Evolutionary conservation across 352 stramenopile species (phyloP), one percentile per base, ranked within the genome.

Genomic region (Phytophthora aleatoria): DNA sequence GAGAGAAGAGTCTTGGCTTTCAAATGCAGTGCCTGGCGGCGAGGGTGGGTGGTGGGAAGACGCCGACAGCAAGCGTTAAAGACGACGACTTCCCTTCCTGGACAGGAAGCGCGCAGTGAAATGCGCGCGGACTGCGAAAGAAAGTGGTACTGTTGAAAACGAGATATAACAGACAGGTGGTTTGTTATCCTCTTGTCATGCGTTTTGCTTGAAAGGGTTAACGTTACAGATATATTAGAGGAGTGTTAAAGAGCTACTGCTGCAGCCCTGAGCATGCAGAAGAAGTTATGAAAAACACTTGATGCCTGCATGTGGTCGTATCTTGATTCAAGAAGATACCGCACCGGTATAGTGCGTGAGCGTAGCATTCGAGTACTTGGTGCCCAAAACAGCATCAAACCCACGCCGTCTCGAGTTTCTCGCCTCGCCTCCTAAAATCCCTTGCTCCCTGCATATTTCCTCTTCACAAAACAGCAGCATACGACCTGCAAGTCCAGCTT

Each of bases 1-100:
- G 10, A 58, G 43, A 39, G 36, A 9, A 20, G 10, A 20, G 44
- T 57, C 43, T 67, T 12, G 5, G 16, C 56, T 71, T 45, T 24
- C 1, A 35, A 24, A 65, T 52, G 27, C 16, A 48, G 24, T 56
- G 15, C 41, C 50, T 50, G 28, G 28, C 27, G 20, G 11, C 27
- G 2, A 20, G 5, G 9, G 4, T 35, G 26, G 12, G 26, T 26
- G 12, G 24, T 41, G 26, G 30, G 43, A 42, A 43, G 15, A 15
- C 6, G 42, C 8, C 15, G 15, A 56, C 20, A 41, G 3, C 30
- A 15, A 13, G 39, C 4, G 35, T 63, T 33, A 36, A 63, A 42
- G 45, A 35, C 35, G 55, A 55, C 44, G n/a, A 52, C 30, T 33
- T 53, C 45, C 28, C 45, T 47, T 24, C 38, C 50, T 30, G 30